These are phyloP conservation scores for Cladosporium cucumerinum DNA, from an alignment of 2,329 filamentous ascomycete species.

Conservation along the genomic window DNA sequence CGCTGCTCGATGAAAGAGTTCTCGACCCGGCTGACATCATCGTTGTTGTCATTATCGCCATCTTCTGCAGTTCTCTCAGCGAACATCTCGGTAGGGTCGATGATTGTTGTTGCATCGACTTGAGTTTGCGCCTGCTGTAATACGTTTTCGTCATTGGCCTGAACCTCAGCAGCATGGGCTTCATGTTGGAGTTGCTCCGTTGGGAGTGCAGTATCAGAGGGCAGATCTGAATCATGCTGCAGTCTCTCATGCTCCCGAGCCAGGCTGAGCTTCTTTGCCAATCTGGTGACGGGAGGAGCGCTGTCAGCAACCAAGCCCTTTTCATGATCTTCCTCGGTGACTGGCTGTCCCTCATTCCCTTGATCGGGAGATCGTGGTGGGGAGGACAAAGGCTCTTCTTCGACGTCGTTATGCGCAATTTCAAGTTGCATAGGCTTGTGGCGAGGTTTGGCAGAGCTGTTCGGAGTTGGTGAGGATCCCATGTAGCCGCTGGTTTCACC, in stretches of 20 bases:
- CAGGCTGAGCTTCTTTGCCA: not conserved
- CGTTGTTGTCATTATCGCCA: conserved; percentile 17
- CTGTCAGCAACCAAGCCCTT: not conserved
- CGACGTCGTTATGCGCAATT: not conserved
- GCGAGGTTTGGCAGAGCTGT: conserved; percentile 29
- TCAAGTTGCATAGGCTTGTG: not conserved
- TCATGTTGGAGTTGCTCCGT: conserved; percentile 27
- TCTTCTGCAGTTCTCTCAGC: not conserved
- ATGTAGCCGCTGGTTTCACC: conserved; percentile 46
- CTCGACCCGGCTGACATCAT: conserved; percentile 34
- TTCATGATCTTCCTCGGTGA: not conserved
- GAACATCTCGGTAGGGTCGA: not conserved
- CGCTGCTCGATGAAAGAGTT: conserved; percentile 36
- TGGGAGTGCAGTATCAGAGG: conserved; percentile 28
- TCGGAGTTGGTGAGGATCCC: conserved; percentile 53
- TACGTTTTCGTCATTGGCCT: not conserved
- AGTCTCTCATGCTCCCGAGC: not conserved
- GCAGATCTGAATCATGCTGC: conserved; percentile 20
- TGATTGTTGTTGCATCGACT: conserved; percentile 7
- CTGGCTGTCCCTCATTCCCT: not conserved
- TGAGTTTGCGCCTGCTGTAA: not conserved
- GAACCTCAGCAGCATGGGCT: conserved; percentile 22
- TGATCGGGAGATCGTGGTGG: conserved; percentile 10
- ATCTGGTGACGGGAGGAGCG: not conserved
- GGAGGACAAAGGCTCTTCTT: conserved; percentile 12